These are phyloP conservation scores for Epichloe elymi DNA, from an alignment of 2,329 filamentous ascomycete species.

Conservation along the genomic window DNA sequence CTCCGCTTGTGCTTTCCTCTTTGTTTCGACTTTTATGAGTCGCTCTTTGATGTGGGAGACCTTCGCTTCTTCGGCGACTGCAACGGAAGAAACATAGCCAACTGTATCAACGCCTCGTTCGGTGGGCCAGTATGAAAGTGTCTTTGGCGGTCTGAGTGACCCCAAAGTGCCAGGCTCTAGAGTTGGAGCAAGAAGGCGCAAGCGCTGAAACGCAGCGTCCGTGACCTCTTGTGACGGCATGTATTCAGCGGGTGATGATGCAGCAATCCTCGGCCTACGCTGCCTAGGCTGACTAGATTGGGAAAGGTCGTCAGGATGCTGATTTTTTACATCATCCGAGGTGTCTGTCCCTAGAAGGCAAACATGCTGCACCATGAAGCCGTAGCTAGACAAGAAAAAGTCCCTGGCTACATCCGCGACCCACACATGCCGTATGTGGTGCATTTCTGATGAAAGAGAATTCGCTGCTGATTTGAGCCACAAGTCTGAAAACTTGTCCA, in stretches of 20 bases:
- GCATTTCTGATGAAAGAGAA: constrained; percentile 13
- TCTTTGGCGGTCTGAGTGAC: constrained; percentile 14
- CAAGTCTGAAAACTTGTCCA: constrained; percentile 16
- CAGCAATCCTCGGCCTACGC: not conserved
- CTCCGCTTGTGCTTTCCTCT: constrained; percentile 20
- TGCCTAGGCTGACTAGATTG: not conserved
- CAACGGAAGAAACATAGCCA: constrained; percentile 26
- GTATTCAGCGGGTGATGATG: constrained; percentile 7
- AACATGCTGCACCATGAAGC: constrained; percentile 21
- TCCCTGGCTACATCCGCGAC: constrained; percentile 21
- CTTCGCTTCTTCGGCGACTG: constrained; percentile 21
- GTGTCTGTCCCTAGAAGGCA: constrained; percentile 15
- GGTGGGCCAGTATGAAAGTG: constrained; percentile 27
- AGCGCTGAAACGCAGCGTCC: constrained; percentile 21
- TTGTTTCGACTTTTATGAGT: constrained; percentile 19
- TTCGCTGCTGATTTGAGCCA: constrained; percentile 19
- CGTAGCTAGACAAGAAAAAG: constrained; percentile 21
- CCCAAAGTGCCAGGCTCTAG: constrained; percentile 15
- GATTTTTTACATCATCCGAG: constrained; percentile 4
- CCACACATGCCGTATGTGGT: constrained; percentile 14
- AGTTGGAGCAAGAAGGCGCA: constrained; percentile 21
- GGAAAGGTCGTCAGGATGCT: constrained; percentile 6
- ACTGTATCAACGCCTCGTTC: constrained; percentile 21
- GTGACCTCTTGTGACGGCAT: constrained; percentile 4
- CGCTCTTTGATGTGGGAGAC: constrained; percentile 22